These are phyloP conservation scores for Penicillium sp. DNA, from an alignment of 2,329 filamentous ascomycete species.

Conservation along the genomic window DNA sequence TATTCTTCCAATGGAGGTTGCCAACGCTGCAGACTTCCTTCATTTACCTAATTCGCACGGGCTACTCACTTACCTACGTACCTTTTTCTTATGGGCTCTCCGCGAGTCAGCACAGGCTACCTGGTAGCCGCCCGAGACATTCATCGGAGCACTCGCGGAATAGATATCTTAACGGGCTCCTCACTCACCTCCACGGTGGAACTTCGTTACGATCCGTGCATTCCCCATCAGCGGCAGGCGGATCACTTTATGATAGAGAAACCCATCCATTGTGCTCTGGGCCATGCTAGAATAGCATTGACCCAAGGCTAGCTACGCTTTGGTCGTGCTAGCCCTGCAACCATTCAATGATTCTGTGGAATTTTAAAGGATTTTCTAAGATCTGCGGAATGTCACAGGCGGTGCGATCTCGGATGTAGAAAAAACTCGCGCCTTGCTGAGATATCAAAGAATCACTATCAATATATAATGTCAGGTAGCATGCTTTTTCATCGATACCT, in stretches of 20 bases:
- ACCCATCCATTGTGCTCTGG: neutral
- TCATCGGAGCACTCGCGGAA: neutral
- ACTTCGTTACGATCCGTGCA: too few relatives aligned
- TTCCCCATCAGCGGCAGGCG: too few relatives aligned
- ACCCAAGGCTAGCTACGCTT: neutral
- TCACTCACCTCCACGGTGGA: too few relatives aligned
- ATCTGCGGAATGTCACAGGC: neutral
- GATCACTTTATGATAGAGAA: too few relatives aligned
- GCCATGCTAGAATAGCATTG: neutral
- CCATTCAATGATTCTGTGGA: neutral
- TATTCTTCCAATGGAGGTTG: too few relatives aligned
- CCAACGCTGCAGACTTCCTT: neutral
- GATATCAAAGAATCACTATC: too few relatives aligned
- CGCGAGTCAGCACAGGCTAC: too few relatives aligned
- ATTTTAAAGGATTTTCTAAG: neutral
- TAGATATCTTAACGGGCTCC: neutral
- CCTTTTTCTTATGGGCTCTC: neutral
- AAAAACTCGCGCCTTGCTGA: too few relatives aligned
- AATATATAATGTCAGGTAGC: too few relatives aligned
- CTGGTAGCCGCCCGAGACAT: neutral
- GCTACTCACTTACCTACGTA: neutral
- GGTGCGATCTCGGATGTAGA: neutral
- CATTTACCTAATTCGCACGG: neutral
- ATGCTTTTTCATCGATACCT: too few relatives aligned
- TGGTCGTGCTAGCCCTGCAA: neutral